Evolutionary conservation across 129 eudicot genomes (phyloP).

Genomic region (Flaveria linearis): DNA sequence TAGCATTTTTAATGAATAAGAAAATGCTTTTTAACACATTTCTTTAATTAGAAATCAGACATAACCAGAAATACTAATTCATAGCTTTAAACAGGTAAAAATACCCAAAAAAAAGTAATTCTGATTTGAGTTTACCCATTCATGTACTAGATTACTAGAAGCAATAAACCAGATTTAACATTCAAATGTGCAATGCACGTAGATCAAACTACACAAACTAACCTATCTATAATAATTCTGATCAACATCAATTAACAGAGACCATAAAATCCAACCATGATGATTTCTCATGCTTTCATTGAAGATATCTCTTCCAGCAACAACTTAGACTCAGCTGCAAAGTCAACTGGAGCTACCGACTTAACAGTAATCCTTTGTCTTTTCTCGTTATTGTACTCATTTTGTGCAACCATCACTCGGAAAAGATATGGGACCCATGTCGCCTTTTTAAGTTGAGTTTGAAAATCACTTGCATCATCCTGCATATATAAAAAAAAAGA

Average conservation of each 20-base stretch:
- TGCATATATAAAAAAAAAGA: constrained; percentile 29
- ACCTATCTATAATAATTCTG: constrained; percentile 17
- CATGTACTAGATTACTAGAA: constrained; percentile 24
- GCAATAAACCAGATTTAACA: neutral
- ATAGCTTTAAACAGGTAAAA: too few species aligned
- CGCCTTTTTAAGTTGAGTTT: constrained; percentile 70
- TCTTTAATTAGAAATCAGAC: too few species aligned
- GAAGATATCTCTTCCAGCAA: constrained; percentile 69
- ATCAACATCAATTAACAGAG: neutral
- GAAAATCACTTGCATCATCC: constrained; percentile 56
- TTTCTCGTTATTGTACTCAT: constrained; percentile 85
- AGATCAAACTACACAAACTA: neutral
- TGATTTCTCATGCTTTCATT: constrained; percentile 41
- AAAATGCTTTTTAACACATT: too few species aligned
- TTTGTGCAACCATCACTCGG: constrained; percentile 66
- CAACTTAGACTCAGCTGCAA: constrained; percentile 76
- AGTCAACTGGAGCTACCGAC: constrained; percentile 69
- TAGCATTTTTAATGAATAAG: too few species aligned
- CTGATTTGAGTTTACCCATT: neutral
- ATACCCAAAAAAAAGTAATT: too few species aligned
- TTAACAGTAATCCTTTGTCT: constrained; percentile 75
- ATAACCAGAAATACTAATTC: too few species aligned
- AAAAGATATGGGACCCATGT: constrained; percentile 75
- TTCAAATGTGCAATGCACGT: too few species aligned
- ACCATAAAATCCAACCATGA: neutral